Evolutionary conservation across 805 yeast species (phyloP), one percentile per base, ranked within the genome.

Genomic region (Wickerhamomyces pijperi): DNA sequence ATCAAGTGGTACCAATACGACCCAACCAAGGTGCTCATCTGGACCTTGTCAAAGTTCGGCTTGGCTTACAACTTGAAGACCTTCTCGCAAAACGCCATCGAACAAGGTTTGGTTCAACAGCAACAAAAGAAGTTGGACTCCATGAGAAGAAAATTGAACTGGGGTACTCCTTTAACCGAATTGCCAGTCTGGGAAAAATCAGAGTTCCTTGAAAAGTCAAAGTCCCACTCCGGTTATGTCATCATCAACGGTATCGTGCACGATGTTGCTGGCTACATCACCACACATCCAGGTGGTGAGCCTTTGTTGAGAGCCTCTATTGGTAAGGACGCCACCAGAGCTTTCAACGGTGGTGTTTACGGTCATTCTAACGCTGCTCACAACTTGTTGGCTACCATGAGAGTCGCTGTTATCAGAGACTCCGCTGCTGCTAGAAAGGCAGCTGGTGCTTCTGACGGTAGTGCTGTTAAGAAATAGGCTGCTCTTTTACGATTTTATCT

Each of bases 341-440:
- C 88, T 1, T 83, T 83, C 68, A 79, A 80, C 55, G 94, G 94
- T 56, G 88, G 85, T 55, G 92, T 83, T 23, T 83, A 83, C 54
- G 76, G 82, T 12, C 94, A 83, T 55, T 79, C 90, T 8, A 83
- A 82, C 51, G 92, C 94, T 44, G 94, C 92, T 18, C 87, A 81
- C 59, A 83, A 83, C 59, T 63, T 82, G 54, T 70, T 83, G 59
- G 86, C 90, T 16, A 76, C 82, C 14, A 74, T 82, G 83, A 77
- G 94, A 68, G 77, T 83, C 15, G 92, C 90, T 19, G 81, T 83
- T 33, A 72, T 82, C 43, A 70, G 77, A 58, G 88, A 79, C 46
- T 68, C 78, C 37, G 74, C 72, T 48, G 83, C 56, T 14, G 40
- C 47, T 19, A 50, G 49, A 39, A 45, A 47, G 36, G 46, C 50